These are phyloP conservation scores for Triticum urartu DNA, from an alignment of 176 grass and related monocot species.

Conservation along the genomic window DNA sequence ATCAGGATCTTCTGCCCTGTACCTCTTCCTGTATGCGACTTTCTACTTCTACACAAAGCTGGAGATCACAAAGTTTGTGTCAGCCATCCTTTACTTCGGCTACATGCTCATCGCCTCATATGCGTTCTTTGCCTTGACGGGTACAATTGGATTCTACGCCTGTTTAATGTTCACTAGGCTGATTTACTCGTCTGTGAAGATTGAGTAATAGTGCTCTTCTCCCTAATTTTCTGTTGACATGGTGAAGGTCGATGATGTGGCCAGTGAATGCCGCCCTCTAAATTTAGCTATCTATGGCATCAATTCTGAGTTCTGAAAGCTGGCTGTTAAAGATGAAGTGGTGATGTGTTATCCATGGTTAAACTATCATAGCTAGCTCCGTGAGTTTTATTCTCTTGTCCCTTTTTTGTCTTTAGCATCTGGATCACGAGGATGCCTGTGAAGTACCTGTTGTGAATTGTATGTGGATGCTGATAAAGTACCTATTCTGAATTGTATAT, in stretches of 20 bases:
- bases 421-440: slow-evolving; percentile 25
- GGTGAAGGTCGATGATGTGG: not conserved
- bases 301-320: slow-evolving; percentile 38
- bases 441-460: not conserved
- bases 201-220: slow-evolving; percentile 45
- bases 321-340: slow-evolving; percentile 41
- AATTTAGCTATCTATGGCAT: slow-evolving; percentile 2
- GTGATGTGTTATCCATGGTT: slow-evolving; percentile 38
- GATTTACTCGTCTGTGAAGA: slow-evolving; percentile 91
- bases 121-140: slow-evolving; percentile 80
- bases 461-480: not conserved
- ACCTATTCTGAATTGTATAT: slow-evolving; percentile 26
- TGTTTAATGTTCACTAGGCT: slow-evolving; percentile 85
- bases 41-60: slow-evolving; percentile 97
- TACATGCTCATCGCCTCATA: slow-evolving; percentile 92
- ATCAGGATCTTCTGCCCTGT: slow-evolving; percentile 86
- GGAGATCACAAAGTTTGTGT: slow-evolving; percentile 83
- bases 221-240: slow-evolving; percentile 20
- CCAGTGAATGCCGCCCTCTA: not conserved
- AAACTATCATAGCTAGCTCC: slow-evolving; percentile 43
- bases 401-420: slow-evolving; percentile 18
- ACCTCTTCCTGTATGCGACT: slow-evolving; percentile 78
- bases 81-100: slow-evolving; percentile 74
- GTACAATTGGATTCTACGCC: slow-evolving; percentile 82
- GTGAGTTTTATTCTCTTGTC: slow-evolving; percentile 5